Evolutionary conservation across 2,329 filamentous ascomycete species (phyloP).

Genomic region (Neonectria faginata): DNA sequence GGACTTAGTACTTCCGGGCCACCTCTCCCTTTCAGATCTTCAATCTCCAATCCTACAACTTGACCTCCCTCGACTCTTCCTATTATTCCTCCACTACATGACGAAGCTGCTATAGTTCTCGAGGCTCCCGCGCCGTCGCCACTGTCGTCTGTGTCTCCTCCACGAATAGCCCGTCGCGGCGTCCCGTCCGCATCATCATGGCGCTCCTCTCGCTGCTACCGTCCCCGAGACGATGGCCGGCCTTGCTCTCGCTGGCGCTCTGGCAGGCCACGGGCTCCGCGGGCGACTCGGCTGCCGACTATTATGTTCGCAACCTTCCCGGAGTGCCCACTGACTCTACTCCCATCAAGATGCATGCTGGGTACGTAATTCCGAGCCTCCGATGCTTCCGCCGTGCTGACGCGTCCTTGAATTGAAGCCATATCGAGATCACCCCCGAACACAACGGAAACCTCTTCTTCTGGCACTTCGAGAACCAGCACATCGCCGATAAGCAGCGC

Average conservation of each 20-base stretch:
- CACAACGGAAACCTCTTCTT: slow-evolving; percentile 97
- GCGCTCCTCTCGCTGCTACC: slow-evolving; percentile 41
- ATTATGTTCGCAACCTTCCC: slow-evolving; percentile 87
- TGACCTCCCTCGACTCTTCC: slow-evolving; percentile 18
- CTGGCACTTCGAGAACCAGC: slow-evolving; percentile 96
- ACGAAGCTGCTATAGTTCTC: slow-evolving; percentile 20
- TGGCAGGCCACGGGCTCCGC: slow-evolving; percentile 53
- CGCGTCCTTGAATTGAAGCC: slow-evolving; percentile 63
- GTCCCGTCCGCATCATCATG: slow-evolving; percentile 42
- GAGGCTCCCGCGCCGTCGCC: slow-evolving; percentile 20
- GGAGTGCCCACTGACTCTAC: slow-evolving; percentile 80
- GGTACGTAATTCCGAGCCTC: slow-evolving; percentile 67
- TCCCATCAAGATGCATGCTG: slow-evolving; percentile 96
- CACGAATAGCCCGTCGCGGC: slow-evolving; percentile 31
- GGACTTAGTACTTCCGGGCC: slow-evolving; percentile 22
- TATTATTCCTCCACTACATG: slow-evolving; percentile 17
- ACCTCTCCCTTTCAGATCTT: slow-evolving; percentile 31
- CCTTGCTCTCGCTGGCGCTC: slow-evolving; percentile 54
- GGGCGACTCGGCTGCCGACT: slow-evolving; percentile 72
- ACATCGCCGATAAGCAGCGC: slow-evolving; percentile 90
- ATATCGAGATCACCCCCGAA: slow-evolving; percentile 88
- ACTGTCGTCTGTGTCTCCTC: slow-evolving; percentile 21
- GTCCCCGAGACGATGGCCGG: slow-evolving; percentile 47
- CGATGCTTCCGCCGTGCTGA: slow-evolving; percentile 36
- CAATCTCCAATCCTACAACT: slow-evolving; percentile 16